Percentiles rank a stretch among this genome's conserved stretches.
These are phyloP conservation scores for Gymnopilus dilepis DNA, from an alignment of 768 basidiomycete species.

Conservation along the genomic window DNA sequence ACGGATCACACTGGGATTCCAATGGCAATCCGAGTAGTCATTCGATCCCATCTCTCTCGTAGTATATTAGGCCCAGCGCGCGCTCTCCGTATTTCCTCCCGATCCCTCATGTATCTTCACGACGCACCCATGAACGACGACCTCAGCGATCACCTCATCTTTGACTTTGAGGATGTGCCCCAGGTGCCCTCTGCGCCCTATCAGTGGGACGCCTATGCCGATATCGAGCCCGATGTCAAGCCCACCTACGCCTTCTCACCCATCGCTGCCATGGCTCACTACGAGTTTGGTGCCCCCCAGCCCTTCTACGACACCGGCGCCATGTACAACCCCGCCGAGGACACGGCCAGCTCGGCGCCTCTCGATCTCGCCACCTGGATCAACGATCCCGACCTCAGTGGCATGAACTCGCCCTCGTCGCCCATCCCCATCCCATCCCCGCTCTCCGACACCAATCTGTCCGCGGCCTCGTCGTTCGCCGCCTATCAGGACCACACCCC, in stretches of 20 bases:
- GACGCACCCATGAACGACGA: conserved; percentile 27
- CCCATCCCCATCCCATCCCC: conserved; percentile 67
- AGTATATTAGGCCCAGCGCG: conserved; percentile 37
- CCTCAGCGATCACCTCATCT: conserved; percentile 56
- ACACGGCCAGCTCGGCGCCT: conserved; percentile 47
- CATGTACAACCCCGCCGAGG: conserved; percentile 20
- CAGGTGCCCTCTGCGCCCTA: no score
- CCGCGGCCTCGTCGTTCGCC: conserved; percentile 48
- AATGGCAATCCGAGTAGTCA: conserved; percentile 19
- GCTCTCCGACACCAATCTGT: conserved; percentile 43
- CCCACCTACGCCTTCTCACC: conserved; percentile 42
- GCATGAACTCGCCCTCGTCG: conserved; percentile 47
- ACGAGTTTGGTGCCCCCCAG: conserved; percentile 43
- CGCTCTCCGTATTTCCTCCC: conserved; percentile 26
- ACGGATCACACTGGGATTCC: neutral
- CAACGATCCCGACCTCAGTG: conserved; percentile 55
- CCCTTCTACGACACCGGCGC: conserved; percentile 35
- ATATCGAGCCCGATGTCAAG: conserved; percentile 49
- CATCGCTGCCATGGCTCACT: conserved; percentile 37
- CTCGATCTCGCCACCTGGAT: conserved; percentile 66
- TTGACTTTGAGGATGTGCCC: no score
- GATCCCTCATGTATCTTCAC: conserved; percentile 32
- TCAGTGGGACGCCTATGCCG: conserved; percentile 43
- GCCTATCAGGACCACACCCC: conserved; percentile 47
- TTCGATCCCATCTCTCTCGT: conserved; percentile 42